phyloP scores from a whole-genome alignment of 148 eudicot genomes.

The Nepenthes gracilis region DNA sequence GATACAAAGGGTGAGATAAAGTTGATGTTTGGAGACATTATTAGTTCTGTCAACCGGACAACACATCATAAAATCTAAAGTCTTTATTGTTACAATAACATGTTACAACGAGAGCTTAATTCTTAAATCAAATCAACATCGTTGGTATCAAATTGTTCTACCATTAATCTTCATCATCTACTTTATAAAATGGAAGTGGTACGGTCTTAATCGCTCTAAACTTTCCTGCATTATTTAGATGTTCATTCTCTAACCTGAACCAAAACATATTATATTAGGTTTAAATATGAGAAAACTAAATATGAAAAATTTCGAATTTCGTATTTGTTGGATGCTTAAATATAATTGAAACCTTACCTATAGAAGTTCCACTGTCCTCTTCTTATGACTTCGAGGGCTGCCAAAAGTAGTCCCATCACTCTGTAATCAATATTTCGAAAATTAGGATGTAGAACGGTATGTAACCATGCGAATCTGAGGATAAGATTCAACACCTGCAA shows the following conservation, averaged over 20 bases:
- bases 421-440: slow-evolving; percentile 74
- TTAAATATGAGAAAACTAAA: neutral
- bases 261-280: neutral
- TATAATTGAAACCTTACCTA: slow-evolving; percentile 28
- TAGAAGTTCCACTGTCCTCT: slow-evolving; percentile 97
- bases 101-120: too few relatives aligned
- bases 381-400: slow-evolving; percentile 89
- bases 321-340: neutral
- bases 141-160: neutral
- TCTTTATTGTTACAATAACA: too few relatives aligned
- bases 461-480: slow-evolving; percentile 85
- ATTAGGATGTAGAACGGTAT: slow-evolving; percentile 66
- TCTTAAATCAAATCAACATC: too few relatives aligned
- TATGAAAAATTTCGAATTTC: neutral
- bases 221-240: slow-evolving; percentile 93
- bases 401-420: slow-evolving; percentile 77
- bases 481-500: slow-evolving; percentile 81
- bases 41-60: too few relatives aligned
- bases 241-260: slow-evolving; percentile 93
- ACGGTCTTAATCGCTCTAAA: slow-evolving; percentile 87
- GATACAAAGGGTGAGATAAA: too few relatives aligned
- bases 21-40: too few relatives aligned
- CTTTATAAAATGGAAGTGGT: slow-evolving; percentile 90
- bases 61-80: too few relatives aligned
- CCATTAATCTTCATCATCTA: slow-evolving; percentile 72